Percentiles rank a stretch among this genome's conserved stretches.
Conservation (phyloP, 2,329 filamentous ascomycete genomes). For the Plectosphaerella plurivora region DNA sequence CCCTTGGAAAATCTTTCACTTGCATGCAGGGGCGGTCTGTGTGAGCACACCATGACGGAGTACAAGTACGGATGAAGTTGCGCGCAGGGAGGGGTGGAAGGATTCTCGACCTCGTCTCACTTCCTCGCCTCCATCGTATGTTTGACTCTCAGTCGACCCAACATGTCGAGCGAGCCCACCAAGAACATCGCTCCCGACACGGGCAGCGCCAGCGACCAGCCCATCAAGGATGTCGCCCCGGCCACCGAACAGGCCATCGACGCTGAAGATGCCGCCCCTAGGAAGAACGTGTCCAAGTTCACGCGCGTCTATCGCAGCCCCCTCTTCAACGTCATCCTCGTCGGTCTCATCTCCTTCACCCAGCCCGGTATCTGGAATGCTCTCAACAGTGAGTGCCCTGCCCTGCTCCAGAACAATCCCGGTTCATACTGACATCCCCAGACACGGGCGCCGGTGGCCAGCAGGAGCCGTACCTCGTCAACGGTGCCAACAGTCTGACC, state of each 20-base stretch:
- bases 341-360: slow-evolving; percentile 38
- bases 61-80: no score
- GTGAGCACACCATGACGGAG: no score
- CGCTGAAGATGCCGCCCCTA: slow-evolving; percentile 3
- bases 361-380: slow-evolving; percentile 44
- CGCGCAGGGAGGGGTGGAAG: no score
- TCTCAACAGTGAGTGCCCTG: slow-evolving; percentile 27
- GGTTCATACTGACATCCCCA: background rate
- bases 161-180: background rate
- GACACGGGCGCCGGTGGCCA: slow-evolving; percentile 59
- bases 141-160: no score
- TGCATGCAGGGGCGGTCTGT: no score
- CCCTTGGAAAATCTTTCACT: no score
- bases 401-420: background rate
- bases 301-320: slow-evolving; percentile 37
- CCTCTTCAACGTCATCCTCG: slow-evolving; percentile 39
- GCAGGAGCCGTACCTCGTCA: slow-evolving; percentile 61
- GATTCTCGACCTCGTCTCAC: background rate
- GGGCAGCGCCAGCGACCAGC: slow-evolving; percentile 3
- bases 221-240: background rate
- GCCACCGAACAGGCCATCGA: slow-evolving; percentile 5
- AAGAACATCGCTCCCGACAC: background rate
- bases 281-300: slow-evolving; percentile 21
- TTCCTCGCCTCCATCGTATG: background rate
- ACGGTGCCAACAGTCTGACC: slow-evolving; percentile 65